Conservation (phyloP, 768 basidiomycete species). For the Suillus alpinus region DNA sequence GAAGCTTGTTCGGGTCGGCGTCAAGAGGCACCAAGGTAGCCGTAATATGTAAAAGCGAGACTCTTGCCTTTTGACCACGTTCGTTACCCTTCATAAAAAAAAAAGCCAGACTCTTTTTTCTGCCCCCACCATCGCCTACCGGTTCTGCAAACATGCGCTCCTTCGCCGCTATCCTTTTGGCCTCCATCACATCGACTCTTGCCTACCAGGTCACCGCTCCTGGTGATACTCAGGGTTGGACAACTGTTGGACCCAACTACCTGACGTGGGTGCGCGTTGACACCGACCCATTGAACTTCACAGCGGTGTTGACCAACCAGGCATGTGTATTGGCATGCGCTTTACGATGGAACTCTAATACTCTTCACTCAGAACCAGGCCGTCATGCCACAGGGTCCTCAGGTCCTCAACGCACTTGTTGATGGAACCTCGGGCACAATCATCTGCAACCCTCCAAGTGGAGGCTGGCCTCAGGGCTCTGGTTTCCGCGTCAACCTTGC, state of each 20-base stretch:
- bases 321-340: slow-evolving; percentile 32
- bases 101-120: slow-evolving; percentile 13
- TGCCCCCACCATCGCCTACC: slow-evolving; percentile 15
- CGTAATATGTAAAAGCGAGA: not conserved
- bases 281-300: slow-evolving; percentile 70
- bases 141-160: slow-evolving; percentile 40
- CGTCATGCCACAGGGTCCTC: slow-evolving; percentile 30
- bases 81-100: slow-evolving; percentile 19
- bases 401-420: slow-evolving; percentile 56
- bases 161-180: slow-evolving; percentile 42
- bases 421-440: slow-evolving; percentile 42
- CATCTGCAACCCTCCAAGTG: slow-evolving; percentile 51
- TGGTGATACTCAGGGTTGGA: slow-evolving; percentile 50
- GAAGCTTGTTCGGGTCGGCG: slow-evolving; percentile 5
- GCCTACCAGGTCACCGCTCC: slow-evolving; percentile 67
- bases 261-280: slow-evolving; percentile 62
- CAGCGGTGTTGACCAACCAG: slow-evolving; percentile 62
- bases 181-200: slow-evolving; percentile 50
- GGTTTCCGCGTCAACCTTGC: slow-evolving; percentile 76
- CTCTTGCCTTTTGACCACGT: slow-evolving; percentile 14
- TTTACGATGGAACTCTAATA: not conserved
- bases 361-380: slow-evolving; percentile 31
- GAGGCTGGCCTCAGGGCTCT: slow-evolving; percentile 62
- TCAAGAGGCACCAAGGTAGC: slow-evolving; percentile 7
- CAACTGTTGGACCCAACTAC: slow-evolving; percentile 46